Base-by-base conservation (phyloP, 2,329 filamentous ascomycete genomes). In the Fusarium phyllophilum region DNA sequence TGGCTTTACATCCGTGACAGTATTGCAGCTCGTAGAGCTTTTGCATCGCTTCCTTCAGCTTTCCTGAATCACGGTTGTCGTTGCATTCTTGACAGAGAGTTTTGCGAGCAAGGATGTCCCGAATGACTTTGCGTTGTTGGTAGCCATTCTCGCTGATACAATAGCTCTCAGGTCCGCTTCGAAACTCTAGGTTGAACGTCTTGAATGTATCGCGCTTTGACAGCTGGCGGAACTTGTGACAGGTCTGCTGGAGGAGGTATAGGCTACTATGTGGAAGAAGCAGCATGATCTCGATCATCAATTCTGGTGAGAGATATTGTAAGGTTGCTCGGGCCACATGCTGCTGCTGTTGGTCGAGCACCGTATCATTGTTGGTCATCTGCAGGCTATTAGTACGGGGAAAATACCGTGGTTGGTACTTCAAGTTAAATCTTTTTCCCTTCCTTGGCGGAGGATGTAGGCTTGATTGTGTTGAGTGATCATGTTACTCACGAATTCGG, bases 201-300 rank as follows among this genome's bases (percentile, higher is more conserved):
- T 34, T 42, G 33, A 70, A 46, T 0, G 12, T 13, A 17, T 17
- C 17, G 20, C 48, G 31, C 15, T 22, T 38, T 15, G 60, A 52
- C 7, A 69, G 22, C 22, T 44, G 48, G 12, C 17, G 60, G 14
- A 66, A 57, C 15, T n/a, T 51, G 14, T 46, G 29, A 17, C 59
- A 65, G 4, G 59, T 65, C 26, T 70, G 65, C 2, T 68, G 68
- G 29, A 69, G 44, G 1, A 60, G 22, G 15, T 61, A 70, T 5
- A 69, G 26, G 17, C 42, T 31, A 39, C 59, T 61, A 2, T 69
- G 59, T 5, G 65, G 44, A 26, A 69, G 66, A 46, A 36, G 24
- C 9, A 26, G 20, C 59, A 65, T 55, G 33, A 69, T 69, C 22
- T 69, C 22, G 17, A 69, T 39, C 12, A 70, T 20, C 12, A 70